phyloP scores from a whole-genome alignment of 768 basidiomycete species.

The Mycena galopus region DNA sequence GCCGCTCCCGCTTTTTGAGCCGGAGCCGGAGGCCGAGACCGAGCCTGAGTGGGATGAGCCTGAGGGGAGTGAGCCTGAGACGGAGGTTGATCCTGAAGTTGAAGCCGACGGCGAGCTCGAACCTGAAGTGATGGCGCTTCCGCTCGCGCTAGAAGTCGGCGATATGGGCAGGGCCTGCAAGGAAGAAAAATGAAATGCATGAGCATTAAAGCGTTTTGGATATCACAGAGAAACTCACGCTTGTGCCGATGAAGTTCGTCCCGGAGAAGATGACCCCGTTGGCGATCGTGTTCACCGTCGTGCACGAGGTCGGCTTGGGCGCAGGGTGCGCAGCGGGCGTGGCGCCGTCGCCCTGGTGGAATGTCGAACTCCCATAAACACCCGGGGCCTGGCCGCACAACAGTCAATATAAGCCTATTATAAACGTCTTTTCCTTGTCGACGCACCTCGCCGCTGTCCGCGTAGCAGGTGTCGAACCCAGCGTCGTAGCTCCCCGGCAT shows the following conservation, averaged over 20 bases:
- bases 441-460: conserved; percentile 62
- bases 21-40: background rate
- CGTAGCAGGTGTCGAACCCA: conserved; percentile 66
- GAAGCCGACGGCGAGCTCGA: background rate
- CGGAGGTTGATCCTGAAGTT: background rate
- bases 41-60: too few species aligned
- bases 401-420: background rate
- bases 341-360: conserved; percentile 69
- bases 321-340: conserved; percentile 70
- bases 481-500: conserved; percentile 65
- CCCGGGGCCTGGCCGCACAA: conserved; percentile 65
- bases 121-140: background rate
- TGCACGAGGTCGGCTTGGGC: conserved; percentile 74
- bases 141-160: background rate
- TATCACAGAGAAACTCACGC: background rate
- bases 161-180: conserved; percentile 10
- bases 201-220: background rate
- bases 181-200: background rate
- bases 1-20: conserved; percentile 2
- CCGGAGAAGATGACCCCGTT: conserved; percentile 56
- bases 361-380: conserved; percentile 76
- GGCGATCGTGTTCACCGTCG: conserved; percentile 61
- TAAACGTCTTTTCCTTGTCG: conserved; percentile 6
- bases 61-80: too few species aligned
- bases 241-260: conserved; percentile 35